Conservation (phyloP, 305 asterid genomes). For the Striga hermonthica region DNA sequence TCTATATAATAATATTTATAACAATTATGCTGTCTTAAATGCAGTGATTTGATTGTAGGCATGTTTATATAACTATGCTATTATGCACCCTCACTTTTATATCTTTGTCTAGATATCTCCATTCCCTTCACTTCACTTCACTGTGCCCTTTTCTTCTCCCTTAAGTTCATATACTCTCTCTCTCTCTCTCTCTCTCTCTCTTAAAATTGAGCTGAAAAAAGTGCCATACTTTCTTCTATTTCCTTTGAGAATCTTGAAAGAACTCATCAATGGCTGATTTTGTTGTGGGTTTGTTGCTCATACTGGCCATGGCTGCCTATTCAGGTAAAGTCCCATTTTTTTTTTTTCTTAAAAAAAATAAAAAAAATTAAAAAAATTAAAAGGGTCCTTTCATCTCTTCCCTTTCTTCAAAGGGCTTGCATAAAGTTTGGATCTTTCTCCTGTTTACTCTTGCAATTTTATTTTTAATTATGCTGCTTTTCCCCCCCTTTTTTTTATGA, state of each 20-base stretch:
- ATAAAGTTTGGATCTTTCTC: conserved; percentile 36
- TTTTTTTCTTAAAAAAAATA: no score
- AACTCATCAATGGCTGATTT: conserved; percentile 54
- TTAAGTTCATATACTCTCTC: background rate
- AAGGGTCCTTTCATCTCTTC: conserved; percentile 10
- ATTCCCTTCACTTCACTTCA: conserved; percentile 28
- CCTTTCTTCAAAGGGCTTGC: conserved; percentile 31
- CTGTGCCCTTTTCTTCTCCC: conserved; percentile 18
- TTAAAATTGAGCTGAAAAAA: background rate
- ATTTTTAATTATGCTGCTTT: conserved; percentile 1
- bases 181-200: conserved; percentile 24
- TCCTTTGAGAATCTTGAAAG: conserved; percentile 26
- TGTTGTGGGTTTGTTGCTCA: conserved; percentile 39
- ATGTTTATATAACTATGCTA: conserved; percentile 17
- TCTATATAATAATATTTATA: conserved; percentile 15
- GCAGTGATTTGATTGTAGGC: no score
- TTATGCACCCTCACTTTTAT: conserved; percentile 33
- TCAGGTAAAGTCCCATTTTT: conserved; percentile 46
- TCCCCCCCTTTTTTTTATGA: no score
- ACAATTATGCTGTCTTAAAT: no score
- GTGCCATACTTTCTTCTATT: conserved; percentile 25
- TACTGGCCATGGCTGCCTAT: conserved; percentile 51
- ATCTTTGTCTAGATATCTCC: conserved; percentile 38
- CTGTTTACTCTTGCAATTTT: conserved; percentile 1
- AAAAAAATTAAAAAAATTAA: background rate